Evolutionary conservation across 306 rosid species (phyloP), one percentile per base, ranked within the genome.

Genomic region (Rubus idaeus): DNA sequence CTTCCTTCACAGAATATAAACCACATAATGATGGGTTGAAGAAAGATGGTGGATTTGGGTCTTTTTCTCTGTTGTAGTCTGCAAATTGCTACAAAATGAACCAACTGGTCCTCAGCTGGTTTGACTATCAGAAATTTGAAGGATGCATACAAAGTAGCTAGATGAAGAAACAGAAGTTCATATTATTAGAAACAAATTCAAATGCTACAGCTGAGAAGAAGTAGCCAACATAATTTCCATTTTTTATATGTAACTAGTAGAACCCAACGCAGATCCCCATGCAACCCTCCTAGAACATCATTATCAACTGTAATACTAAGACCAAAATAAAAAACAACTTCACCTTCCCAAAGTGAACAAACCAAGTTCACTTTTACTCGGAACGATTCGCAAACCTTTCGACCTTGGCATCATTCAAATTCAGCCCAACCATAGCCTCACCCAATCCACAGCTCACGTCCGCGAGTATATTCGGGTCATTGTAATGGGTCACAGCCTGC

Each of bases 371-470:
- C 13, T 57, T 5, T 5, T 73, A 93, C 77, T 93, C 96, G 0
- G 97, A 93, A 68, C 97, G 77, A 65, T 57, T 82, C 0, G 97
- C 96, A 16, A 85, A 90, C 93, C 96, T 90, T 72, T 93, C 97
- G 0, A 93, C 94, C 73, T 90, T 88, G 46, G n/a, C 68, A 60
- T 93, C 97, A 0, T 71, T 85, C 86, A 93, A 78, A 78, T 93
- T 93, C 76, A 93, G 55, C 11, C 97, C 97, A 20, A 90, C 97
- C 97, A 93, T 90, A 17, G 97, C 96, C 79, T 93, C 97, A 5
- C 97, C 97, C 49, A 93, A 86, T 2, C 96, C 96, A n/a, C 96
- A 89, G 69, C 97, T 93, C 47, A 93, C 88, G 70, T 93, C 96
- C 8, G 90, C 96, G 61, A 93, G 77, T 66, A 90, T 76, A 73